These are phyloP conservation scores for Rhizophagus sp. DNA, from an alignment of 192 early-diverging fungal species.

Conservation along the genomic window DNA sequence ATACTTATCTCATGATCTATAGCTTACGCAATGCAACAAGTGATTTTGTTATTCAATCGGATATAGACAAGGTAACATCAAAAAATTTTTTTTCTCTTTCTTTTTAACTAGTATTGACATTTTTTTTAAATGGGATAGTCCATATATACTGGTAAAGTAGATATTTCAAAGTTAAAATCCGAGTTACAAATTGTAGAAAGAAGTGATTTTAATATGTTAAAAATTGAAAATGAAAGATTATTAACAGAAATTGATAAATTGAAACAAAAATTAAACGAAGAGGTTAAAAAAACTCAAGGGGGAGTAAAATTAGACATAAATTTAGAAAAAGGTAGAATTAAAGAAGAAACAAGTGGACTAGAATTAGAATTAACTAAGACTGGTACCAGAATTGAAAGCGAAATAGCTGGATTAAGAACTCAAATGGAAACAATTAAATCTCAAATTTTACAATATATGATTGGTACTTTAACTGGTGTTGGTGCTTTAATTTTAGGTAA, in stretches of 20 bases:
- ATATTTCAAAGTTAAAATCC: slow-evolving; percentile 84
- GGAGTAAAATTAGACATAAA: slow-evolving; percentile 84
- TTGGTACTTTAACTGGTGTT: slow-evolving; percentile 83
- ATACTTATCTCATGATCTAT: slow-evolving; percentile 21
- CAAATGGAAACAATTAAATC: slow-evolving; percentile 91
- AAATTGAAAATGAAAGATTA: slow-evolving; percentile 78
- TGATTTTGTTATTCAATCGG: slow-evolving; percentile 77
- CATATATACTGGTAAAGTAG: slow-evolving; percentile 84
- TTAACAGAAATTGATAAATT: slow-evolving; percentile 83
- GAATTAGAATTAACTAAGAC: slow-evolving; percentile 86
- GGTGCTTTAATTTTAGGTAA: slow-evolving; percentile 73
- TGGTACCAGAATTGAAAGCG: slow-evolving; percentile 85
- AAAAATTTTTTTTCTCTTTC: not conserved
- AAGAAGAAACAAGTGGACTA: slow-evolving; percentile 81
- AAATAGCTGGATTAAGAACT: slow-evolving; percentile 76
- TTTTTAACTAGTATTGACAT: not conserved
- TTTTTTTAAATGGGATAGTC: slow-evolving; percentile 39
- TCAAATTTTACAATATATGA: slow-evolving; percentile 77
- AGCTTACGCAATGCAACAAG: slow-evolving; percentile 62
- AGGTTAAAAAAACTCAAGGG: slow-evolving; percentile 81
- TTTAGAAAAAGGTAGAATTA: slow-evolving; percentile 85
- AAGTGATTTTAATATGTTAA: slow-evolving; percentile 83
- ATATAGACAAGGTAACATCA: slow-evolving; percentile 68
- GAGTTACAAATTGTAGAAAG: slow-evolving; percentile 89
- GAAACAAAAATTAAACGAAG: slow-evolving; percentile 79